phyloP scores from a whole-genome alignment of 139 green algal species.

The Auxenochlorella pyrenoidosa region DNA sequence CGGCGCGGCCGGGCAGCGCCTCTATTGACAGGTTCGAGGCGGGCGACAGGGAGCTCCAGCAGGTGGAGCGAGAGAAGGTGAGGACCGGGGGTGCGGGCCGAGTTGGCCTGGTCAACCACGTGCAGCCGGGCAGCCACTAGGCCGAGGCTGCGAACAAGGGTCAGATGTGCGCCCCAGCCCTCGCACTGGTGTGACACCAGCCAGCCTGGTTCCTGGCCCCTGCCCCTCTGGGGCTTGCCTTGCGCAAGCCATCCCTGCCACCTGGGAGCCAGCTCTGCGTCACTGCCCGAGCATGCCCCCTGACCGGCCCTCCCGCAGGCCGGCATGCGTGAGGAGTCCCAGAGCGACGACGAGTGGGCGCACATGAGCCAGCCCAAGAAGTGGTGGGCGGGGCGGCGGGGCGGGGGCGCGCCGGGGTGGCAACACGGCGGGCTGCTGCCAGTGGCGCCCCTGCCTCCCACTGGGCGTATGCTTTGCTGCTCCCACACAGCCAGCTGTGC shows the following conservation, averaged over 20 bases:
- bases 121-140: no score
- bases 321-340: not conserved
- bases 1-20: not conserved
- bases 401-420: no score
- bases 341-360: slow-evolving; percentile 23
- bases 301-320: not conserved
- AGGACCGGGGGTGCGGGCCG: not conserved
- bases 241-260: not conserved
- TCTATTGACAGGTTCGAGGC: not conserved
- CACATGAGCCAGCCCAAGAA: slow-evolving; percentile 27
- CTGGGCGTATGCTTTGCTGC: no score
- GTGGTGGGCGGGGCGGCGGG: not conserved
- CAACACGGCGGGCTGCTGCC: no score
- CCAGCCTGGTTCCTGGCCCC: no score
- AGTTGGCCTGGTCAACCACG: no score
- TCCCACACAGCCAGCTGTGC: no score
- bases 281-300: not conserved
- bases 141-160: no score
- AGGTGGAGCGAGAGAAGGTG: slow-evolving; percentile 15
- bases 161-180: no score
- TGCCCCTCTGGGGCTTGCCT: no score
- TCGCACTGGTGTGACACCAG: no score
- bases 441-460: no score
- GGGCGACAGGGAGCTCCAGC: not conserved
- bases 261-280: not conserved